Conservation (phyloP, 768 basidiomycete genomes). For the Tylopilus rubrobrunneus region DNA sequence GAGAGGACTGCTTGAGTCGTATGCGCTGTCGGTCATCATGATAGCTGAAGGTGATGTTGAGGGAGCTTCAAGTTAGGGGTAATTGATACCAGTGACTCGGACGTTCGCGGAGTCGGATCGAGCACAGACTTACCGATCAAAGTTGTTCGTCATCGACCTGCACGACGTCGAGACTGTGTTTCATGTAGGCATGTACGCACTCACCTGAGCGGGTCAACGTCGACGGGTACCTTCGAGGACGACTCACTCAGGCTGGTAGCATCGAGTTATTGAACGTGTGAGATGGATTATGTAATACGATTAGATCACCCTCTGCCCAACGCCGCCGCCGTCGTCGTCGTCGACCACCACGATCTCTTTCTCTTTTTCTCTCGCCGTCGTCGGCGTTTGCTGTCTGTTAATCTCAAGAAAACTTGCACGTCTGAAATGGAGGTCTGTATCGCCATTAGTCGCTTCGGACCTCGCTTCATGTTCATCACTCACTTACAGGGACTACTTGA, state of each 20-base stretch:
- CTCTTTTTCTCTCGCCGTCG: constrained; percentile 9
- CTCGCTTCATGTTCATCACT: constrained; percentile 3
- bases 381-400: constrained; percentile 4
- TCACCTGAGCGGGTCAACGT: neutral
- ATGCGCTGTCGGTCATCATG: constrained; percentile 12
- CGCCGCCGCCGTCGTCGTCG: constrained; percentile 19
- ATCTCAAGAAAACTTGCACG: constrained; percentile 9
- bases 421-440: constrained; percentile 37
- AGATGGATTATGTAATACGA: constrained; percentile 32
- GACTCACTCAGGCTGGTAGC: too few relatives aligned
- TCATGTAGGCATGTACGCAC: neutral
- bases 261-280: constrained; percentile 9
- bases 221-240: too few relatives aligned
- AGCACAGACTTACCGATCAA: neutral
- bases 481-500: constrained; percentile 75
- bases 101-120: constrained; percentile 16
- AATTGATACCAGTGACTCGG: neutral
- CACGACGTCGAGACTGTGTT: neutral
- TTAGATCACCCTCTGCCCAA: constrained; percentile 38
- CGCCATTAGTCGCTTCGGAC: neutral
- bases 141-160: constrained; percentile 9
- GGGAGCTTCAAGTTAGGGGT: neutral
- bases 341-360: constrained; percentile 3
- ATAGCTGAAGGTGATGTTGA: neutral
- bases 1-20: constrained; percentile 5